Percentiles rank a stretch among this genome's conserved stretches.
These are phyloP conservation scores for Tetrahymena thermophila DNA, from an alignment of 73 alveolate genomes.

Conservation along the genomic window DNA sequence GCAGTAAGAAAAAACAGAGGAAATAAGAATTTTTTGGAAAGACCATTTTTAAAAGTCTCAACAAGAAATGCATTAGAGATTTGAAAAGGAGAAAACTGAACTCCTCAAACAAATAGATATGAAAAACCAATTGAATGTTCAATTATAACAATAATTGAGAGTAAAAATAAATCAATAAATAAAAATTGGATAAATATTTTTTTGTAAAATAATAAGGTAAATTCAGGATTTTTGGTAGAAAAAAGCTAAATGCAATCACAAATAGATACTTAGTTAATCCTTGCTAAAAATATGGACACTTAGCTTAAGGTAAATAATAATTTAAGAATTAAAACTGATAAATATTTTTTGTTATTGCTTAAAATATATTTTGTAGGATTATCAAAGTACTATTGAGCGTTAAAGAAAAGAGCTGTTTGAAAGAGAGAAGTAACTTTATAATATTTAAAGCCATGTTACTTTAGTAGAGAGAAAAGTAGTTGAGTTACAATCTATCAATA, in stretches of 20 bases:
- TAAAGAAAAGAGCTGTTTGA: not conserved
- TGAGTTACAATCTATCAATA: not conserved
- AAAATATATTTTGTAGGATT: not conserved
- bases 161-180: not conserved
- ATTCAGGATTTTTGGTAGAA: not conserved
- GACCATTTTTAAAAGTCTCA: not conserved
- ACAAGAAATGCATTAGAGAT: not conserved
- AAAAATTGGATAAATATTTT: not conserved
- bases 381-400: not conserved
- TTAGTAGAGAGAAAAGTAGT: not conserved
- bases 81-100: not conserved
- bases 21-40: not conserved
- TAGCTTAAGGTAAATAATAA: not conserved
- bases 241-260: not conserved
- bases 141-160: not conserved
- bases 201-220: not conserved
- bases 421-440: not conserved
- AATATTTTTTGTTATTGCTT: not conserved
- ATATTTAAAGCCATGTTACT: not conserved
- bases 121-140: not conserved
- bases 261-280: not conserved
- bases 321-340: not conserved
- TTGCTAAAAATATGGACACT: not conserved
- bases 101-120: not conserved
- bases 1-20: not conserved